These are phyloP conservation scores for Suhomyces atakaporum DNA, from an alignment of 1,139 yeast species.

Conservation along the genomic window DNA sequence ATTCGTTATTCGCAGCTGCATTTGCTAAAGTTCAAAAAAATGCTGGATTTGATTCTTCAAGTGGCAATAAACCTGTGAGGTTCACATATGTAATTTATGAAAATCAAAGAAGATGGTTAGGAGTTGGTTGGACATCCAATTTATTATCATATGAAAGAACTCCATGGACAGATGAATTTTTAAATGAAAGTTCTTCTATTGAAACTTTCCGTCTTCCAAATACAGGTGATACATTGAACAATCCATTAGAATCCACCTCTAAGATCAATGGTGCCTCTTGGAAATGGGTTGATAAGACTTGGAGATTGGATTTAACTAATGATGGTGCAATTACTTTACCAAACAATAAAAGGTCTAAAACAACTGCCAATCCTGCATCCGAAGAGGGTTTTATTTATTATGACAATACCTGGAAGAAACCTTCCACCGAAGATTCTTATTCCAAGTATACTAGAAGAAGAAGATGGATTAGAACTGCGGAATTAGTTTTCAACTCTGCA, in stretches of 20 bases:
- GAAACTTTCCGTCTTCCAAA: conserved; percentile 81
- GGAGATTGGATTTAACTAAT: conserved; percentile 88
- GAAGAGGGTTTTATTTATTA: conserved; percentile 88
- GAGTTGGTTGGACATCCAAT: conserved; percentile 96
- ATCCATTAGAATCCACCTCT: conserved; percentile 36
- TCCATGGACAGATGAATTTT: conserved; percentile 95
- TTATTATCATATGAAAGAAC: conserved; percentile 89
- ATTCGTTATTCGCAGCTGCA: conserved; percentile 55
- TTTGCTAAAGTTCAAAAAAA: conserved; percentile 61
- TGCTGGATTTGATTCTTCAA: conserved; percentile 32
- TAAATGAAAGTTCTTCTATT: conserved; percentile 80
- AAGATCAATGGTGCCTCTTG: conserved; percentile 72
- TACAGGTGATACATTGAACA: conserved; percentile 38
- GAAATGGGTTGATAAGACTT: conserved; percentile 93
- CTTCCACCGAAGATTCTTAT: conserved; percentile 84
- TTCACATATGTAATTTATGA: conserved; percentile 94
- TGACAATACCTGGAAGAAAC: conserved; percentile 94
- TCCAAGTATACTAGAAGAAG: conserved; percentile 91
- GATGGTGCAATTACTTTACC: conserved; percentile 81
- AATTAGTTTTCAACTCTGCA: conserved; percentile 52
- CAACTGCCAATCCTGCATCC: conserved; percentile 73
- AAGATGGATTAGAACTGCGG: conserved; percentile 95
- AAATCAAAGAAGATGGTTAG: conserved; percentile 96
- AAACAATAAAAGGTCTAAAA: conserved; percentile 59
- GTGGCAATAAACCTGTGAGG: conserved; percentile 60